These are phyloP conservation scores for Cyberlindnera euphorbiiphila DNA, from an alignment of 805 yeast species.

Conservation along the genomic window DNA sequence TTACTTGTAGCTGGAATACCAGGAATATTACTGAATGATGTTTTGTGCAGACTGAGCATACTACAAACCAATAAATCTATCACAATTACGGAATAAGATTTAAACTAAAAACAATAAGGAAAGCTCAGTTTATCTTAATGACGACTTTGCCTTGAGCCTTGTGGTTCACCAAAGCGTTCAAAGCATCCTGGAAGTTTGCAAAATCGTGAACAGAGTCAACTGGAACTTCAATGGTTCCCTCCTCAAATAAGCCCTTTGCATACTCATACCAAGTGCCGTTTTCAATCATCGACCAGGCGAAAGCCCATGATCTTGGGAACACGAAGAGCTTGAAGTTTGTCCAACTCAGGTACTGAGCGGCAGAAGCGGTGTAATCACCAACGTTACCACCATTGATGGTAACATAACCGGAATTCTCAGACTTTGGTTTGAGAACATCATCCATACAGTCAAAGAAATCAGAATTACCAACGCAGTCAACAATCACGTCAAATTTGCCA, in stretches of 20 bases:
- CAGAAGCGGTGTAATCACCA: conserved; percentile 24
- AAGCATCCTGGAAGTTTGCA: conserved; percentile 47
- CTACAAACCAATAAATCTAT: no score
- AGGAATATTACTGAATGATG: no score
- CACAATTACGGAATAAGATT: no score
- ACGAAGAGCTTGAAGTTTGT: conserved; percentile 12
- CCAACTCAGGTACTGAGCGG: conserved; percentile 11
- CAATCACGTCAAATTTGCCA: conserved; percentile 52
- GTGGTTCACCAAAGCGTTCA: conserved; percentile 42
- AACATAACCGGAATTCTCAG: conserved; percentile 45
- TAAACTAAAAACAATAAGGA: no score
- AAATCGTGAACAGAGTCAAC: conserved; percentile 51
- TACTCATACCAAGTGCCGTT: conserved; percentile 23
- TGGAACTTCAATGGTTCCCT: conserved; percentile 39
- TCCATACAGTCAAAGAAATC: conserved; percentile 43
- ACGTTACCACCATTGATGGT: conserved; percentile 56
- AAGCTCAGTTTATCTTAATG: conserved; percentile 31
- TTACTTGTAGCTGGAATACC: no score
- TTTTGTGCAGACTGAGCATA: no score
- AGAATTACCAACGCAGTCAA: conserved; percentile 63
- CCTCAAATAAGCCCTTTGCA: conserved; percentile 34
- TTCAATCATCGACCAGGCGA: conserved; percentile 17
- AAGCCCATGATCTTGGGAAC: conserved; percentile 27
- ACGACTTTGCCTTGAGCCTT: conserved; percentile 64
- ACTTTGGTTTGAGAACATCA: conserved; percentile 41